phyloP scores from a whole-genome alignment of 2,329 filamentous ascomycete species.

The Ceratocystis diversiconidia region DNA sequence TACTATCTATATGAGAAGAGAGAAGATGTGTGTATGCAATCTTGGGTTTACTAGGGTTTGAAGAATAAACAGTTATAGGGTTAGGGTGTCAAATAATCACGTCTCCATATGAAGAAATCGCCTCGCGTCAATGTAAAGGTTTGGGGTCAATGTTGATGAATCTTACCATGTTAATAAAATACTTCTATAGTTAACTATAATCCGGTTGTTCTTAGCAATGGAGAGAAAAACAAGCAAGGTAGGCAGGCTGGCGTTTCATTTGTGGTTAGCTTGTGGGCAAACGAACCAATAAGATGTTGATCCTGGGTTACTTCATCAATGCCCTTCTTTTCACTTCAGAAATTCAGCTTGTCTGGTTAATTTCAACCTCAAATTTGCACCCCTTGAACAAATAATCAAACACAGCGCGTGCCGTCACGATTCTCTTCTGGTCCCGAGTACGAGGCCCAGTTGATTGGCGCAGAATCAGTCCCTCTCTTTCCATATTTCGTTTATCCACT shows the following conservation, averaged over 20 bases:
- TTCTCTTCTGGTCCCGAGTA: not conserved
- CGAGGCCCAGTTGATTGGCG: not conserved
- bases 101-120: no score
- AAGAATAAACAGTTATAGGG: no score
- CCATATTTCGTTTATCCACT: not conserved
- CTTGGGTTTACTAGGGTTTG: no score
- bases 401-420: not conserved
- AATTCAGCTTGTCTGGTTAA: not conserved
- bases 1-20: no score
- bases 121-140: no score
- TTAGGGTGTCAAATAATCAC: no score
- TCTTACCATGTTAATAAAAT: no score
- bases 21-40: no score
- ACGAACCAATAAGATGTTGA: not conserved
- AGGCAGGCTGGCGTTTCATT: not conserved
- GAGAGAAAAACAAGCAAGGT: not conserved
- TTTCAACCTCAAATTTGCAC: not conserved
- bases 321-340: not conserved
- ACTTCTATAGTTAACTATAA: no score
- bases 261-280: not conserved
- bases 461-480: not conserved
- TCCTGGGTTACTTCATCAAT: not conserved
- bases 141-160: no score
- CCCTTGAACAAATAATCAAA: not conserved
- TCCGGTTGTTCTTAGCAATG: no score